phyloP scores from a whole-genome alignment of 164 flowering plant genomes.

The Vitis amurensis region DNA sequence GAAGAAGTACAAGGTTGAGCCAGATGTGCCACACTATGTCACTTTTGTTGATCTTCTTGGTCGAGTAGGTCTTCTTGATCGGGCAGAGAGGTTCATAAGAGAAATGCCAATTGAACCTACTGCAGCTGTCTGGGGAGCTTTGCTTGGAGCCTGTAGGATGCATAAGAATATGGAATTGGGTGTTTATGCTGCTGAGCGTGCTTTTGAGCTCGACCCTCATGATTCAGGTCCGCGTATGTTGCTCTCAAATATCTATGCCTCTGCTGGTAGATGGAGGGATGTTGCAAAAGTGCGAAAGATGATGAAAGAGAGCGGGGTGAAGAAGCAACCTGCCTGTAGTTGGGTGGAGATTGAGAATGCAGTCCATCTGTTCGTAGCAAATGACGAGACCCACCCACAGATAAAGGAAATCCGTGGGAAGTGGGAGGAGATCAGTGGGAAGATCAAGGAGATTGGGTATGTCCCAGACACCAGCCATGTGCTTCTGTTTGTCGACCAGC shows the following conservation, averaged over 20 bases:
- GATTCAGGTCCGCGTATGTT: conserved; percentile 64
- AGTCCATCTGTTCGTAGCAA: conserved; percentile 58
- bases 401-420: conserved; percentile 35
- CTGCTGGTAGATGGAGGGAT: conserved; percentile 56
- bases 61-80: conserved; percentile 58
- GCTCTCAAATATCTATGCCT: conserved; percentile 64
- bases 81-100: conserved; percentile 44
- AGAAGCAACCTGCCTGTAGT: conserved; percentile 73
- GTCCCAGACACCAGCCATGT: conserved; percentile 62
- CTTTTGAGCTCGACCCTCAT: conserved; percentile 62
- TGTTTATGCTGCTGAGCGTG: conserved; percentile 57
- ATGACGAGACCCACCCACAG: conserved; percentile 58
- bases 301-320: conserved; percentile 58
- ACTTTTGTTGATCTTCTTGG: conserved; percentile 71
- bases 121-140: conserved; percentile 65
- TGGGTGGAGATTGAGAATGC: conserved; percentile 71
- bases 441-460: conserved; percentile 56
- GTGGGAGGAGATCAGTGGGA: conserved; percentile 45
- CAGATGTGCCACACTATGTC: conserved; percentile 54
- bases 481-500: conserved; percentile 45
- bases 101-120: conserved; percentile 59
- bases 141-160: conserved; percentile 74
- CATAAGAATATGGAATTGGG: conserved; percentile 64
- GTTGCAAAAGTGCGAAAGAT: conserved; percentile 55
- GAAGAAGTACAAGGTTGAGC: conserved; percentile 46